Evolutionary conservation across 257 asterid species (phyloP), one percentile per base, ranked within the genome.

Genomic region (Penstemon davidsonii): DNA sequence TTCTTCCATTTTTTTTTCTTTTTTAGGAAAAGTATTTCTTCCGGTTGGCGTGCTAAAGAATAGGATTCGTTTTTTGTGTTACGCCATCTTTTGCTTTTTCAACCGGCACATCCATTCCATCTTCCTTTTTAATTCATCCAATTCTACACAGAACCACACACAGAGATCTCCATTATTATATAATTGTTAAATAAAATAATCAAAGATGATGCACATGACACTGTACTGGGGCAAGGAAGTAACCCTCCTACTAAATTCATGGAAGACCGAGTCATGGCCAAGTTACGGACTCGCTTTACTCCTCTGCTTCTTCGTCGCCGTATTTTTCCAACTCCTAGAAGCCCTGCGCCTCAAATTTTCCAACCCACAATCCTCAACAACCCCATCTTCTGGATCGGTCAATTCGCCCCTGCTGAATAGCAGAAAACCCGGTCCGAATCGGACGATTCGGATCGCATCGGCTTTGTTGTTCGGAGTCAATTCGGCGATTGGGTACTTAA

Each of bases 121-220:
- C 54, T 4, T 49, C 1, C 11, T 12, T 49, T 49, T 49, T 11
- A 49, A 15, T 49, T n/a, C 54, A n/a, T 47, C 13, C 53, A 9
- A 3, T 5, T 11, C 15, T 25, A 15, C 54, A 49, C 54, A 5
- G 1, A 7, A 45, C 33, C 33, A 25, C 33, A 19, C 25, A 25
- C 33, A 25, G 33, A 25, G 33, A 25, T 25, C 33, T 25, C 33
- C 33, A 25, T 1, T 25, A 25, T 25, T 25, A 25, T 1, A 1
- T 25, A 1, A 25, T 25, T 25, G 2, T 25, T 25, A 25, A 25
- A 25, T 25, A 25, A 25, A 25, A 25, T n/a, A 25, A 25, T 25
- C 9, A 49, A 49, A 49, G 0, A 71, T 71, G 80, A 78, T 78
- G 83, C 83, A 75, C 59, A 70, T 70, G 80, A 78, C 83, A 12